Evolutionary conservation across 2,329 filamentous ascomycete species (phyloP).

Genomic region (Camillea tinctor): DNA sequence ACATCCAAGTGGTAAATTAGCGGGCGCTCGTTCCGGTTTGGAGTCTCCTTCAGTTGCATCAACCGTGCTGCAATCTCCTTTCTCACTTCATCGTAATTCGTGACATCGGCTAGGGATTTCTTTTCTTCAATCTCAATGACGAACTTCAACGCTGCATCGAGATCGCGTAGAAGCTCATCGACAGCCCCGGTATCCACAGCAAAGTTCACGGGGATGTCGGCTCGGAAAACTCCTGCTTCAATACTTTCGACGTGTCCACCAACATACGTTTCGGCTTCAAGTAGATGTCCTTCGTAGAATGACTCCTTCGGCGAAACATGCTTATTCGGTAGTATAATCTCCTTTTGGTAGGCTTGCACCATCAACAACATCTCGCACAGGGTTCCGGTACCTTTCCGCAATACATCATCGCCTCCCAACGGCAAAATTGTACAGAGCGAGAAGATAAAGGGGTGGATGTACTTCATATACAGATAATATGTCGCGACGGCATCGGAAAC

Average conservation of each 20-base stretch:
- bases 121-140: constrained; percentile 82
- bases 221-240: constrained; percentile 93
- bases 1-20: constrained; percentile 98
- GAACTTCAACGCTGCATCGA: constrained; percentile 87
- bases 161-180: constrained; percentile 80
- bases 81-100: constrained; percentile 82
- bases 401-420: constrained; percentile 84
- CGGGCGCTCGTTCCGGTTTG: constrained; percentile 80
- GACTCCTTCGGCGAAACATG: constrained; percentile 86
- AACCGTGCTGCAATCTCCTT: constrained; percentile 74
- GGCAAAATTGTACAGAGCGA: constrained; percentile 96
- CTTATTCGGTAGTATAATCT: constrained; percentile 94
- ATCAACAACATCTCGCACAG: constrained; percentile 99
- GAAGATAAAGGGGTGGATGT: constrained; percentile 99
- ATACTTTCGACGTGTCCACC: constrained; percentile 99
- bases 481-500: constrained; percentile 98
- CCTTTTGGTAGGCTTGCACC: constrained; percentile 93
- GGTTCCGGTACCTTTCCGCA: constrained; percentile 95
- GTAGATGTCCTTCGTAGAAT: constrained; percentile 94
- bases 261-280: constrained; percentile 97
- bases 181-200: constrained; percentile 84
- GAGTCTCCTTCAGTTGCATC: constrained; percentile 71
- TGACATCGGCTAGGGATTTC: constrained; percentile 74
- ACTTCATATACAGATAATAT: constrained; percentile 99
- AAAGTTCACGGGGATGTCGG: constrained; percentile 94